phyloP scores from a whole-genome alignment of 225 moss, liverwort and hornwort genomes.

The Polytrichum commune region DNA sequence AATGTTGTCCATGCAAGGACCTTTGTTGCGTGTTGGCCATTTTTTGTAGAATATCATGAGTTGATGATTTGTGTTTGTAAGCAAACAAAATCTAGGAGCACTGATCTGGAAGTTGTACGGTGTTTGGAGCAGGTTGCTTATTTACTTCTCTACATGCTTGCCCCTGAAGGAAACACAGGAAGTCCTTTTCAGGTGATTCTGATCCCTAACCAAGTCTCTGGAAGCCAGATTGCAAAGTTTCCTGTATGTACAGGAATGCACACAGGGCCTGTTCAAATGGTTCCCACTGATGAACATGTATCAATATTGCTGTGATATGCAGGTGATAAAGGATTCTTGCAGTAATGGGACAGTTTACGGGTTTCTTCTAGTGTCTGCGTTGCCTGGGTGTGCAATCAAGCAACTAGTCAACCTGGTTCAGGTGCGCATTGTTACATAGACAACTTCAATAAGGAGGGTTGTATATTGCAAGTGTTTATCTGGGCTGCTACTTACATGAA shows the following conservation, averaged over 20 bases:
- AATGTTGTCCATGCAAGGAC: too few relatives aligned
- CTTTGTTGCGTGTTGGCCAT: too few relatives aligned
- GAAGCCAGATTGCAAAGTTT: background rate
- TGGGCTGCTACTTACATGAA: background rate
- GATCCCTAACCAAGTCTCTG: background rate
- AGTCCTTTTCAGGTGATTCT: conserved; percentile 44
- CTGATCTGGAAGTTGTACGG: background rate
- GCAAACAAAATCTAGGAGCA: background rate
- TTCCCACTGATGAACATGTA: too few relatives aligned
- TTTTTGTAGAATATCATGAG: too few relatives aligned
- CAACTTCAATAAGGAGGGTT: background rate
- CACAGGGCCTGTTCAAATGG: too few relatives aligned
- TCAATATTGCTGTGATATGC: background rate
- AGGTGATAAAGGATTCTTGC: conserved; percentile 53
- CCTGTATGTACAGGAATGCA: background rate
- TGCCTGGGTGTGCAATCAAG: conserved; percentile 87
- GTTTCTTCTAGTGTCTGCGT: conserved; percentile 55
- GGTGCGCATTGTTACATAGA: conserved; percentile 26
- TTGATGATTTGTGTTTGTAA: too few relatives aligned
- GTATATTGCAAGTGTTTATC: background rate
- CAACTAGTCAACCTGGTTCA: conserved; percentile 87
- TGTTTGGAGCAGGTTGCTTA: conserved; percentile 43
- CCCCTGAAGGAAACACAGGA: conserved; percentile 37
- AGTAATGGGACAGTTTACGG: conserved; percentile 46
- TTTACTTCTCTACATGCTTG: conserved; percentile 61